Evolutionary conservation across 805 yeast genomes (phyloP), one percentile per base, ranked within the genome.

Genomic region (Starmerella floris): DNA sequence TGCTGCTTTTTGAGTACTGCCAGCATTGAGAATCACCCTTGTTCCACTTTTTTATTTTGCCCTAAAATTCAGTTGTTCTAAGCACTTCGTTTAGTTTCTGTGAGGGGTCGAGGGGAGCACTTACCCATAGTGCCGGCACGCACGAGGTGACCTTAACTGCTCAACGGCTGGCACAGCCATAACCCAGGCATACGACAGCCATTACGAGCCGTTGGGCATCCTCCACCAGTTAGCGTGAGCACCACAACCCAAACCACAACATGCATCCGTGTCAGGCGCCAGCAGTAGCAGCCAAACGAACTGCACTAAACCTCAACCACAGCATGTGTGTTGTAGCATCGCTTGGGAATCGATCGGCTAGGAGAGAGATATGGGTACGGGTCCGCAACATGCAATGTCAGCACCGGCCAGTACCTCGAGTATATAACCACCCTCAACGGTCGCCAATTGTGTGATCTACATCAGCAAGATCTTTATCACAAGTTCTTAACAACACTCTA

Each of bases 301-400:
- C n/a, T n/a, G n/a, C n/a, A n/a, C n/a, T n/a, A n/a, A n/a, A n/a
- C n/a, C n/a, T n/a, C n/a, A n/a, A n/a, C n/a, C n/a, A n/a, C n/a
- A n/a, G n/a, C n/a, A n/a, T n/a, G n/a, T n/a, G n/a, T n/a, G n/a
- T n/a, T n/a, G n/a, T n/a, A n/a, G n/a, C n/a, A 30, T 30, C 32
- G 32, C 32, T 5, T 8, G 23, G 23, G 23, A 31, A 19, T 17
- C 35, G 35, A 31, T 31, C 40, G 40, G 22, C 35, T 28, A n/a
- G 27, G 35, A 9, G 22, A 30, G 41, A 8, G 32, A 20, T 27
- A 27, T 26, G 42, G 45, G 17, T 21, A 23, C 25, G 45, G 42
- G 35, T 42, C 8, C 45, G 45, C 45, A 42, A 42, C 27, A 38
- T 42, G 45, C 34, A 20, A 22, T 35, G 46, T 43, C 35, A 39